Conservation (phyloP, 352 stramenopile species). For the Phytophthora pistaciae region DNA sequence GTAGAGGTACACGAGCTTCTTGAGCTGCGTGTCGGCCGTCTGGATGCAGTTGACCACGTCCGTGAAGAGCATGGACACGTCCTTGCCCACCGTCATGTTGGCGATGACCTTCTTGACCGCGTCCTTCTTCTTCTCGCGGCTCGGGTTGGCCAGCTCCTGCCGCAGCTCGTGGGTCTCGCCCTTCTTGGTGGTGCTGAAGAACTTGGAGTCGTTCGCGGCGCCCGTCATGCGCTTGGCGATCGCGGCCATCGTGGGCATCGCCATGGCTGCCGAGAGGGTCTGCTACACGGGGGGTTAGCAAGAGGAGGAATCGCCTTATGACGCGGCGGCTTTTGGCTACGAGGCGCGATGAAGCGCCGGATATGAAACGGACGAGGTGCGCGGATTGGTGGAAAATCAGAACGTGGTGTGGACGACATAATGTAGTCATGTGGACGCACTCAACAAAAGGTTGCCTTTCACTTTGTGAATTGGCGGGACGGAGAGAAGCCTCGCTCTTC, state of each 20-base stretch:
- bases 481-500: not conserved
- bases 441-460: not conserved
- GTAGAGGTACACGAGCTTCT: conserved; percentile 99
- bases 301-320: not conserved
- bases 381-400: conserved; percentile 17
- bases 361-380: conserved; percentile 34
- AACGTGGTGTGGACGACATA: conserved; percentile 2
- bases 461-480: not conserved
- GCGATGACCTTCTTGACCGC: conserved; percentile 99
- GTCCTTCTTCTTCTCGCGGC: conserved; percentile 98
- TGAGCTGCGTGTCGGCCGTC: conserved; percentile 98
- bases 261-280: conserved; percentile 44
- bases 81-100: conserved; percentile 99
- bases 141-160: conserved; percentile 97
- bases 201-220: conserved; percentile 97
- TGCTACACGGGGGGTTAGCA: not conserved
- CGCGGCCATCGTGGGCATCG: conserved; percentile 89
- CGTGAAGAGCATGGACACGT: conserved; percentile 99
- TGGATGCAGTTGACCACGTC: conserved; percentile 99
- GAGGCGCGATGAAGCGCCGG: conserved; percentile 12
- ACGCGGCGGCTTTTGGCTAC: conserved; percentile 4
- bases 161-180: conserved; percentile 98
- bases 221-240: conserved; percentile 90
- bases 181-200: conserved; percentile 99
- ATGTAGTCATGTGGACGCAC: conserved; percentile 12